phyloP scores from a whole-genome alignment of 495 filamentous ascomycete species.

The Daldinia vernicosa region DNA sequence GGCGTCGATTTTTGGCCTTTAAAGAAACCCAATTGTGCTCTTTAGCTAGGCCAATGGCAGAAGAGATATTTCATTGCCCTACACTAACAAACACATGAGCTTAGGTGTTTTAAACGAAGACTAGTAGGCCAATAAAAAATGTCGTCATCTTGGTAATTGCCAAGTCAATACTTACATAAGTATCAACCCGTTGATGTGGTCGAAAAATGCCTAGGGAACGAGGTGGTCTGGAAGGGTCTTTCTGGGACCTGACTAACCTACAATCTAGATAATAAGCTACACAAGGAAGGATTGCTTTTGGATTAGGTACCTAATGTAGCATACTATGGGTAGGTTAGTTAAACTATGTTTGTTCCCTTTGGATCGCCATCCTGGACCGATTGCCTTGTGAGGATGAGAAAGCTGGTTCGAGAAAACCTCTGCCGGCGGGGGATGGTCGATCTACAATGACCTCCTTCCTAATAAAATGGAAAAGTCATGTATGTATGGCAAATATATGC shows the following conservation, averaged over 20 bases:
- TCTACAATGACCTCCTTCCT: not conserved
- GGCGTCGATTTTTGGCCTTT: not conserved
- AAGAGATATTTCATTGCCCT: not conserved
- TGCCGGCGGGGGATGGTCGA: not conserved
- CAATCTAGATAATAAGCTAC: not conserved
- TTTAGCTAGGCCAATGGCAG: not conserved
- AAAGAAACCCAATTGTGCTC: not conserved
- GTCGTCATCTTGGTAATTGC: conserved; percentile 1
- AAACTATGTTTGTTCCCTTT: not conserved
- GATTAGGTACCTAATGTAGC: not conserved
- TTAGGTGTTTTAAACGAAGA: not conserved
- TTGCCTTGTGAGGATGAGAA: not conserved
- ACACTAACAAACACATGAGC: not conserved
- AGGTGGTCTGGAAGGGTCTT: conserved; percentile 21
- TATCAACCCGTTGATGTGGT: not conserved
- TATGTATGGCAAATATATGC: too few species aligned
- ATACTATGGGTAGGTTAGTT: too few species aligned
- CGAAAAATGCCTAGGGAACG: not conserved
- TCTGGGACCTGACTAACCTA: conserved; percentile 13
- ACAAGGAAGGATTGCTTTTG: not conserved
- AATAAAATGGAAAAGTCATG: not conserved
- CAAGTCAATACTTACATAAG: conserved; percentile 9
- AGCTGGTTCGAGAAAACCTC: not conserved
- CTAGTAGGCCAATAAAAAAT: not conserved
- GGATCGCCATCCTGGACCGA: not conserved